phyloP scores from a whole-genome alignment of 2,329 filamentous ascomycete species.

The Mollisia scopiformis region DNA sequence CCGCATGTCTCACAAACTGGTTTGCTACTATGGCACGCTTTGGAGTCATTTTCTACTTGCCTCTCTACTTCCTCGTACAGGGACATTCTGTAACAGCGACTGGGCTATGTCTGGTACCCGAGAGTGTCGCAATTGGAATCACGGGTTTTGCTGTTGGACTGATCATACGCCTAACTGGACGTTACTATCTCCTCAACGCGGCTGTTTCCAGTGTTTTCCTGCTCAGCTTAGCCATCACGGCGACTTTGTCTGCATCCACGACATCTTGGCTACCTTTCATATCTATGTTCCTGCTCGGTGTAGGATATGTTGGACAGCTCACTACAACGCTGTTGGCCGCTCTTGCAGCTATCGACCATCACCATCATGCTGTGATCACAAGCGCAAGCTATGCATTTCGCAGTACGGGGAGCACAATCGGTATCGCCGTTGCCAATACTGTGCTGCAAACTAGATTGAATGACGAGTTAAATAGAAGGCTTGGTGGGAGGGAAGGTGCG shows the following conservation, averaged over 20 bases:
- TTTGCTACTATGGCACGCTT: slow-evolving; percentile 63
- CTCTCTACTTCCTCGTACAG: slow-evolving; percentile 74
- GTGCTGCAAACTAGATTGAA: slow-evolving; percentile 19
- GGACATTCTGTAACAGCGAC: slow-evolving; percentile 63
- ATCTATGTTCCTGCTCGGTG: slow-evolving; percentile 53
- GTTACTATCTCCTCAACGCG: slow-evolving; percentile 68
- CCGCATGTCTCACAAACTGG: slow-evolving; percentile 72
- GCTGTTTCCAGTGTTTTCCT: slow-evolving; percentile 54
- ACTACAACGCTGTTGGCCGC: slow-evolving; percentile 72
- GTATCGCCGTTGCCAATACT: slow-evolving; percentile 47
- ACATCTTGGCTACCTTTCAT: slow-evolving; percentile 53
- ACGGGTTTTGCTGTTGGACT: slow-evolving; percentile 64
- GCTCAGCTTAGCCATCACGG: no score
- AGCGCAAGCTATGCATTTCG: slow-evolving; percentile 81
- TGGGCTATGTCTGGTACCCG: slow-evolving; percentile 67
- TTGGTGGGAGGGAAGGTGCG: neutral
- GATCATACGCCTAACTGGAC: slow-evolving; percentile 69
- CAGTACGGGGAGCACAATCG: slow-evolving; percentile 69
- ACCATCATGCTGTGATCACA: slow-evolving; percentile 73
- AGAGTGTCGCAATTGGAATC: slow-evolving; percentile 60
- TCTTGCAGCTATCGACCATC: slow-evolving; percentile 65
- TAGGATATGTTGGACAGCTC: slow-evolving; percentile 63
- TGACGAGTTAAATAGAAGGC: neutral
- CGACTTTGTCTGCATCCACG: slow-evolving; percentile 55
- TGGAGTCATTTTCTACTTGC: slow-evolving; percentile 69